Evolutionary conservation across 108 stramenopile species (phyloP), one percentile per base, ranked within the genome.

Genomic region (Aurantiochytrium sp.): DNA sequence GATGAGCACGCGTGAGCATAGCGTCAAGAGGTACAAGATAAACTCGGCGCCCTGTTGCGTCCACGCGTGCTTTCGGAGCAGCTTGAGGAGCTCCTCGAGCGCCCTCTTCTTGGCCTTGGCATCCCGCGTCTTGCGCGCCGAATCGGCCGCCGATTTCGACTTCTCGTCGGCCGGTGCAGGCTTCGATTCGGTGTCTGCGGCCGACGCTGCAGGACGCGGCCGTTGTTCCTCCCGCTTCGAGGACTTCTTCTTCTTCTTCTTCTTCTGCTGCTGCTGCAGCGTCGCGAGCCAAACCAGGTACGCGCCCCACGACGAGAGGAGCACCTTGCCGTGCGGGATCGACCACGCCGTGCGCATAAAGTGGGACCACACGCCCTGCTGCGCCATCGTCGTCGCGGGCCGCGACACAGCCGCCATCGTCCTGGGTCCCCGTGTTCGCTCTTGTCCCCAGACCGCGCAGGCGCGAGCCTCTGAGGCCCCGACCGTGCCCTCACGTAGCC

Each of bases 1-100:
- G 76, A 83, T 83, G 49, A 83, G 28, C 76, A 83, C 76, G 28
- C 76, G 76, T 45, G 76, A 53, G 76, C 76, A 83, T 18, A 83
- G 23, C n/a, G 76, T 53, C n/a, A 83, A 2, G 0, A 83, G n/a
- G 51, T 83, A 83, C n/a, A 83, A 45, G 43, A 35, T 4, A 35
- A 83, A 83, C 51, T 53, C 76, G 76, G 10, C 49, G 76, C 76
- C 76, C 28, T 83, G 49, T 8, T 28, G 76, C 25, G 49, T 53
- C 49, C 45, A 53, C 51, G 23, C 76, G 28, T 83, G 51, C n/a
- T n/a, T 23, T 23, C 49, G 3, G 49, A 83, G n/a, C n/a, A 83
- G 45, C 49, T 53, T 83, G 45, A 83, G 45, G 12, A 83, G 51
- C n/a, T 83, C 49, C 12, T 83, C 51, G 45, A 83, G 76, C 45